Evolutionary conservation across 257 asterid genomes (phyloP).

Genomic region (Voacanga thouarsii): DNA sequence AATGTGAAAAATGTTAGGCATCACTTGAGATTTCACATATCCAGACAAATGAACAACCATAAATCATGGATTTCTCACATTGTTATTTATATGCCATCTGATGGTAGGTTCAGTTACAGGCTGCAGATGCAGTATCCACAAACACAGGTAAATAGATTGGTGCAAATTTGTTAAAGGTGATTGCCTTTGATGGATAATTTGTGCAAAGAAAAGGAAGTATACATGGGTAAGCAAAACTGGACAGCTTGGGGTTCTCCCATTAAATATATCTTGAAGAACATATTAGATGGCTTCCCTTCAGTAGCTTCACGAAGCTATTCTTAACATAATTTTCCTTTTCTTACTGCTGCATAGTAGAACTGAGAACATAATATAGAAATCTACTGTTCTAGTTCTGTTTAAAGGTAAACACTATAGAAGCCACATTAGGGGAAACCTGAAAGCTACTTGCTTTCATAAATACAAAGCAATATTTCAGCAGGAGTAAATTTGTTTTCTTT

Average conservation of each 20-base stretch:
- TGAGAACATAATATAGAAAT: neutral
- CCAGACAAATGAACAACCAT: neutral
- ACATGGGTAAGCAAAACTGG: neutral
- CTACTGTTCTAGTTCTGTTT: neutral
- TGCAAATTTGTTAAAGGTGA: neutral
- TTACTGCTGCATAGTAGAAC: neutral
- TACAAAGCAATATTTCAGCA: neutral
- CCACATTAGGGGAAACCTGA: neutral
- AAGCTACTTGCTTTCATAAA: neutral
- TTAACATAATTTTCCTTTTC: neutral
- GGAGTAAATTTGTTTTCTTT: neutral
- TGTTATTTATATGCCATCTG: neutral
- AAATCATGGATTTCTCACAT: neutral
- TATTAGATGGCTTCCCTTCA: neutral
- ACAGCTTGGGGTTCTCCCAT: neutral
- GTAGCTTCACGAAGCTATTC: neutral
- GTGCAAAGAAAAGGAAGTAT: neutral
- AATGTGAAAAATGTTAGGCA: neutral
- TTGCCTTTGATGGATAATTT: neutral
- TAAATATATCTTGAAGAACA: neutral
- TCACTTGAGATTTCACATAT: neutral
- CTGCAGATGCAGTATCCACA: neutral
- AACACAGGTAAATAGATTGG: neutral
- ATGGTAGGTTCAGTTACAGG: neutral
- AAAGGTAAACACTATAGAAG: neutral